phyloP scores from a whole-genome alignment of 495 filamentous ascomycete genomes.

The Penicillium fimorum region DNA sequence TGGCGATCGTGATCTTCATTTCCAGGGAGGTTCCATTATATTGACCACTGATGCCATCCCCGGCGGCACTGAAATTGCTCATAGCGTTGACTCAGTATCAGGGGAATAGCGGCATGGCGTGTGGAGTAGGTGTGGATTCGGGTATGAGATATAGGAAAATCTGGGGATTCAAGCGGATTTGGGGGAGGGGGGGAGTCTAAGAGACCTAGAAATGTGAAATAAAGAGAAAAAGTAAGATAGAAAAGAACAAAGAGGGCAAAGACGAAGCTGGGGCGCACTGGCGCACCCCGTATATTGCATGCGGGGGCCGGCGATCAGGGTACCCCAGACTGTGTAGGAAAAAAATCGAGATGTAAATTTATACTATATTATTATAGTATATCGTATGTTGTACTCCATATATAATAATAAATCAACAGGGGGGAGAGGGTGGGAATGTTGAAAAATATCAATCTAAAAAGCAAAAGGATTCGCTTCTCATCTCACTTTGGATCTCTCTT shows the following conservation, averaged over 20 bases:
- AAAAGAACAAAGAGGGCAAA: not conserved
- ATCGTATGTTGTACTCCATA: not conserved
- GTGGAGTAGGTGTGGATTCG: not conserved
- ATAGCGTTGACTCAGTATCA: slow-evolving; percentile 17
- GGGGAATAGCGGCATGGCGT: slow-evolving; percentile 4
- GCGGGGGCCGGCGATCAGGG: slow-evolving; percentile 7
- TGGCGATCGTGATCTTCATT: slow-evolving; percentile 51
- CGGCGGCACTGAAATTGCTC: slow-evolving; percentile 30
- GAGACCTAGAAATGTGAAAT: not conserved
- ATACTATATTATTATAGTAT: not conserved
- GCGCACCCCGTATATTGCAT: slow-evolving; percentile 11
- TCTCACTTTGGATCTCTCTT: slow-evolving; percentile 1
- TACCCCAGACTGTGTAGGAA: not conserved
- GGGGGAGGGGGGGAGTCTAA: not conserved
- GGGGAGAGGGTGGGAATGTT: not conserved
- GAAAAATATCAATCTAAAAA: not conserved
- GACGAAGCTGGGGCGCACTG: slow-evolving; percentile 9
- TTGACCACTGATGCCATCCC: slow-evolving; percentile 45
- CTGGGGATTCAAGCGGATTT: not conserved
- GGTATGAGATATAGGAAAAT: not conserved
- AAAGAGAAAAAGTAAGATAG: not conserved
- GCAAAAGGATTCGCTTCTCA: not conserved
- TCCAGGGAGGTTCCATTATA: slow-evolving; percentile 36
- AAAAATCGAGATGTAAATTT: not conserved
- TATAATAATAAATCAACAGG: not conserved